Base-by-base conservation (phyloP, 345 rosid genomes). In the Eutrema japonicum region DNA sequence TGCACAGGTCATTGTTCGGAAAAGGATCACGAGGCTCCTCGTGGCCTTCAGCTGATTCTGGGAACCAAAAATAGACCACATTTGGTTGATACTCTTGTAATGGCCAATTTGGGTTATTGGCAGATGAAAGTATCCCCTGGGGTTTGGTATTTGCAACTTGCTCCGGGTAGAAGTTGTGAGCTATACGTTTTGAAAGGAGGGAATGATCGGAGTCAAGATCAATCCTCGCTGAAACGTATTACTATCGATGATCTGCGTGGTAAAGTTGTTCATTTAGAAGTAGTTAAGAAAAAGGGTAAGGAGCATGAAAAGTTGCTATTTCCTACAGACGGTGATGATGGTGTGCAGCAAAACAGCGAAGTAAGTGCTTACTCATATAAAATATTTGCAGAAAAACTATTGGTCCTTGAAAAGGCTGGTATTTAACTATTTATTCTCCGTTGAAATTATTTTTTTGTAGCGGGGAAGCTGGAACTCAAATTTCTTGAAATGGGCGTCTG, bases 91-190 rank as follows among this genome's bases (percentile, higher is more conserved):
- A 96, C 98, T 59, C 81, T 89, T 81, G 99, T 96, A 76, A 96
- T 96, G 99, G 99, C 97, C 79, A 95, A 95, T 82, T 84, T 95
- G 81, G 99, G 99, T 32, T 95, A 92, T 79, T 95, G 98, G 99
- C 99, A 95, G 82, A 95, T 92, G 99, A 95, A 95, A 85, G 99
- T 87, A 64, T 95, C 96, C 70, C 98, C 99, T 69, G 99, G 99
- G 61, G 92, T 95, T 73, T 95, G 97, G 98, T 88, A 90, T 73
- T 84, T 92, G 69, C 99, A 95, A 82, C 98, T 95, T 80, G 99
- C 98, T 53, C 97, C 96, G 0, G 98, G 98, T 22, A 83, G 99
- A 82, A 95, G 99, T 84, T 88, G 91, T 30, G 98, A 92, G 79
- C 83, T 95, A 60, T 95, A 92, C 68, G 79, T 29, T 66, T 51